Evolutionary conservation across 1,284 basidiomycete species (phyloP).

Genomic region (Austroboletus novae-zelandiae): DNA sequence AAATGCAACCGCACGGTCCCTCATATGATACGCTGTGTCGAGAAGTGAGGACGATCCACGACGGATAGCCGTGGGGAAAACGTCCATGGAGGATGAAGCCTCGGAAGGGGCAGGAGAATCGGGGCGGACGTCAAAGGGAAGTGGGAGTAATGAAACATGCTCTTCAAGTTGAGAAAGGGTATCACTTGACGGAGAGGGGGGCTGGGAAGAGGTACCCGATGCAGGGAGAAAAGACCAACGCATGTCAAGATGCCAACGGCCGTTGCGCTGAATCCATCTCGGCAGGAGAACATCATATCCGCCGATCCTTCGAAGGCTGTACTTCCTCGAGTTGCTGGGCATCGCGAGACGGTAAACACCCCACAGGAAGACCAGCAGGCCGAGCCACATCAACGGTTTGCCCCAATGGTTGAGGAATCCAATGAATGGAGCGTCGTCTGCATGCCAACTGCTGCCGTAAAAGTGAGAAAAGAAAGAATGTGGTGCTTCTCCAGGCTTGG

Average conservation of each 20-base stretch:
- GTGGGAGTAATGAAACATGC: constrained; percentile 59
- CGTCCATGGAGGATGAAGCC: constrained; percentile 40
- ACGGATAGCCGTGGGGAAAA: constrained; percentile 35
- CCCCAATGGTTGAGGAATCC: constrained; percentile 87
- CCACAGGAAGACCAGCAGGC: constrained; percentile 65
- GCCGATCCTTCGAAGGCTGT: constrained; percentile 58
- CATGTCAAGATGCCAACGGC: constrained; percentile 69
- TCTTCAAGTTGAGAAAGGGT: constrained; percentile 46
- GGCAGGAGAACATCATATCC: constrained; percentile 76
- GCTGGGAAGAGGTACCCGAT: constrained; percentile 47
- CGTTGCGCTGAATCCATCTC: constrained; percentile 63
- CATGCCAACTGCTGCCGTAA: constrained; percentile 97
- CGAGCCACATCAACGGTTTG: constrained; percentile 82
- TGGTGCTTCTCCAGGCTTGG: constrained; percentile 78
- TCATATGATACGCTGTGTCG: constrained; percentile 53
- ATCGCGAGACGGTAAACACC: constrained; percentile 64
- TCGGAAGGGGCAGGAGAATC: constrained; percentile 56
- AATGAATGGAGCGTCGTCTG: constrained; percentile 92
- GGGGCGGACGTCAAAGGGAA: constrained; percentile 57
- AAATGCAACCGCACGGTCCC: constrained; percentile 51
- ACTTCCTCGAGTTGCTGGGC: constrained; percentile 55
- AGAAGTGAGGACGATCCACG: constrained; percentile 42
- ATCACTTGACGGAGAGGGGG: constrained; percentile 47
- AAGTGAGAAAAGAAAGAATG: constrained; percentile 94
- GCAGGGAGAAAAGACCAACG: constrained; percentile 55